Percentiles rank a stretch among this genome's conserved stretches.
Conservation (phyloP, 1,284 basidiomycete species). For the Boletus nobilissimus region DNA sequence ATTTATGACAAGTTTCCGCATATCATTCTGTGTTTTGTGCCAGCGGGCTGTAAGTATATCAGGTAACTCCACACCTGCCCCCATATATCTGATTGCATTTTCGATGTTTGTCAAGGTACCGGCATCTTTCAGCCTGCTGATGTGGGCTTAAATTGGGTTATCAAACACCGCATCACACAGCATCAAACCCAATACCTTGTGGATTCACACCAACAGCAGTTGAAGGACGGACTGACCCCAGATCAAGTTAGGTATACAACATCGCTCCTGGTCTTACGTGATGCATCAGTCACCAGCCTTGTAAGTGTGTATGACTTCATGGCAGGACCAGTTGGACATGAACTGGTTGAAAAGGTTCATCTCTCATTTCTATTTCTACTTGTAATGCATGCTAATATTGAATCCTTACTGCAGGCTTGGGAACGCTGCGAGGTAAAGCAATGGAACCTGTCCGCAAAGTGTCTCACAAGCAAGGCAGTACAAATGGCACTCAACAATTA, state of each 20-base stretch:
- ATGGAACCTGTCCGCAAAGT: conserved; percentile 1
- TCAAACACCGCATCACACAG: conserved; percentile 39
- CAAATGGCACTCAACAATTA: conserved; percentile 5
- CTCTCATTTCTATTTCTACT: not conserved
- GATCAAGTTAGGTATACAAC: conserved; percentile 13
- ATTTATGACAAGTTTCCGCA: not conserved
- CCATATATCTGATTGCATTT: no score
- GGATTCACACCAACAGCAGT: conserved; percentile 7
- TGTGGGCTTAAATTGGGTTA: conserved; percentile 31
- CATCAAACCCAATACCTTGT: conserved; percentile 27
- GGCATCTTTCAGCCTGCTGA: conserved; percentile 28
- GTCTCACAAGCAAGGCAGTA: conserved; percentile 17
- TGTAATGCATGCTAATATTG: not conserved
- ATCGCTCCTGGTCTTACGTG: conserved; percentile 1
- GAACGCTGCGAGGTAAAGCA: not conserved
- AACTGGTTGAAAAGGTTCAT: conserved; percentile 25
- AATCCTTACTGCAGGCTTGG: conserved; percentile 7
- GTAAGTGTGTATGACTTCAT: conserved; percentile 39
- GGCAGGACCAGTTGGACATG: conserved; percentile 26
- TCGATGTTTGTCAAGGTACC: not conserved
- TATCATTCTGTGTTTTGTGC: conserved; percentile 18
- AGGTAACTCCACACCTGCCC: no score
- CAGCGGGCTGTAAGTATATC: conserved; percentile 11
- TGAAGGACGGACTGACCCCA: not conserved
- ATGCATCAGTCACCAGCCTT: conserved; percentile 29